These are phyloP conservation scores for Sporothrix inflata DNA, from an alignment of 2,329 filamentous ascomycete genomes.

Conservation along the genomic window DNA sequence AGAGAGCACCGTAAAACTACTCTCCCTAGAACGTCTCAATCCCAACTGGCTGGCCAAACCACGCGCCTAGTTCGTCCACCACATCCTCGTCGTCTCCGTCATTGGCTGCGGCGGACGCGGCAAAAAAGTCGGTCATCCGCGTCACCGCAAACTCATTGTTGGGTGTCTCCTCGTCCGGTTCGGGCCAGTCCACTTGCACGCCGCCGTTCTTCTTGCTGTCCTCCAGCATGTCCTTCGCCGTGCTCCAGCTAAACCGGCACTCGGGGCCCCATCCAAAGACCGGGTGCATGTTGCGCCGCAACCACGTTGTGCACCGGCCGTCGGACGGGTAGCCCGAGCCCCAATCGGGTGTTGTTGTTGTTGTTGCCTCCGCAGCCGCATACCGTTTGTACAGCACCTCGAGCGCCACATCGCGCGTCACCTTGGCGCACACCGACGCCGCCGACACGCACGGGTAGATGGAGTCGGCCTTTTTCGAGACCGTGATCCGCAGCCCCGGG, in stretches of 20 bases:
- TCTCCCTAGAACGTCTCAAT: slow-evolving; percentile 67
- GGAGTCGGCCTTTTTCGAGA: slow-evolving; percentile 90
- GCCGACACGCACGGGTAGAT: slow-evolving; percentile 92
- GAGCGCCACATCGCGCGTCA: slow-evolving; percentile 87
- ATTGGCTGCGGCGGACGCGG: slow-evolving; percentile 41
- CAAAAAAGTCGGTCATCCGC: slow-evolving; percentile 78
- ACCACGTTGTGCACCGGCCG: slow-evolving; percentile 75
- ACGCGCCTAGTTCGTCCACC: slow-evolving; percentile 70
- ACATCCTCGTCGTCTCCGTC: slow-evolving; percentile 54
- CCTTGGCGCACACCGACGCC: slow-evolving; percentile 92
- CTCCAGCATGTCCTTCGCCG: slow-evolving; percentile 90
- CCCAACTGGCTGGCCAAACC: slow-evolving; percentile 78
- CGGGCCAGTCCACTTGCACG: slow-evolving; percentile 81
- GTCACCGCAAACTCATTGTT: slow-evolving; percentile 70
- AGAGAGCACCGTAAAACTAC: too few species aligned
- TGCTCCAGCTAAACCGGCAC: slow-evolving; percentile 94
- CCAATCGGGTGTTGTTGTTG: slow-evolving; percentile 56
- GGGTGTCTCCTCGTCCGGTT: slow-evolving; percentile 34
- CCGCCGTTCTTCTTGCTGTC: slow-evolving; percentile 50
- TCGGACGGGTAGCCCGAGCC: slow-evolving; percentile 95
- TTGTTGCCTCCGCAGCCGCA: slow-evolving; percentile 44
- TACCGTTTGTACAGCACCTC: slow-evolving; percentile 69
- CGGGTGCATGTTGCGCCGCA: slow-evolving; percentile 85
- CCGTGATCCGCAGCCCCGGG: slow-evolving; percentile 73
- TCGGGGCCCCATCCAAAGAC: slow-evolving; percentile 95